Percentiles rank a stretch among this genome's conserved stretches.
Evolutionary conservation across 2,329 filamentous ascomycete species (phyloP).

Genomic region (Coniochaeta sp.): DNA sequence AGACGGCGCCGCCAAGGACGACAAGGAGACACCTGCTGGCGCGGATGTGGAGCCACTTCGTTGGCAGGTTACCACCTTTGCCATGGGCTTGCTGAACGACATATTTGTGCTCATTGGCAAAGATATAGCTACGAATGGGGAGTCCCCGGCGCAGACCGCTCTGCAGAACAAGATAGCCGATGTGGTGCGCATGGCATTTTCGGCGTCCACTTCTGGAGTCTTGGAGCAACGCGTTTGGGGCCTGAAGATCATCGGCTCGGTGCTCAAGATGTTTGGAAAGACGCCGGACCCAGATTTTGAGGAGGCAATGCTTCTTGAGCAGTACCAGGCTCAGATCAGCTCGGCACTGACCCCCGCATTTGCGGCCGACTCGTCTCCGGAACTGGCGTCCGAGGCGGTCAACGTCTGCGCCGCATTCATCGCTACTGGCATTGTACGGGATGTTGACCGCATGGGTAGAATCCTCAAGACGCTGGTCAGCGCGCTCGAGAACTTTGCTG

Average conservation of each 20-base stretch:
- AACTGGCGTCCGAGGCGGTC: conserved; percentile 90
- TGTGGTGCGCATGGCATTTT: conserved; percentile 94
- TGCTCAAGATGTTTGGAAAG: conserved; percentile 93
- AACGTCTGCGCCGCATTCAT: conserved; percentile 98
- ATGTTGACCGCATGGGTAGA: conserved; percentile 96
- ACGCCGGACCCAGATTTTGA: conserved; percentile 94
- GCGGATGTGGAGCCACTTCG: conserved; percentile 79
- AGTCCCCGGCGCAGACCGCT: conserved; percentile 68
- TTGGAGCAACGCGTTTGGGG: conserved; percentile 86
- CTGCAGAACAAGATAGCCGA: conserved; percentile 82
- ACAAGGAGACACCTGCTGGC: conserved; percentile 39
- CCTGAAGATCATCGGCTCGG: conserved; percentile 85
- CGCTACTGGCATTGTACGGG: conserved; percentile 91
- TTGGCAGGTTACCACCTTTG: conserved; percentile 94
- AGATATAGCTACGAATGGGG: conserved; percentile 69
- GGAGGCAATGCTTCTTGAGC: conserved; percentile 92
- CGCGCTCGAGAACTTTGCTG: conserved; percentile 86
- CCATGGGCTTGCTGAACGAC: conserved; percentile 80
- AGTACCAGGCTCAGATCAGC: conserved; percentile 97
- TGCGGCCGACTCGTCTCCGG: conserved; percentile 89
- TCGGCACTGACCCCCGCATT: conserved; percentile 95
- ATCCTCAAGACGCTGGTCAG: conserved; percentile 90
- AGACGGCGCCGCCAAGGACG: conserved; percentile 50
- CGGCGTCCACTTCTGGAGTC: conserved; percentile 89
- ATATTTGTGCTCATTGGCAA: conserved; percentile 73